Evolutionary conservation across 306 rosid genomes (phyloP), one percentile per base, ranked within the genome.

Genomic region (Pyrus betulifolia): DNA sequence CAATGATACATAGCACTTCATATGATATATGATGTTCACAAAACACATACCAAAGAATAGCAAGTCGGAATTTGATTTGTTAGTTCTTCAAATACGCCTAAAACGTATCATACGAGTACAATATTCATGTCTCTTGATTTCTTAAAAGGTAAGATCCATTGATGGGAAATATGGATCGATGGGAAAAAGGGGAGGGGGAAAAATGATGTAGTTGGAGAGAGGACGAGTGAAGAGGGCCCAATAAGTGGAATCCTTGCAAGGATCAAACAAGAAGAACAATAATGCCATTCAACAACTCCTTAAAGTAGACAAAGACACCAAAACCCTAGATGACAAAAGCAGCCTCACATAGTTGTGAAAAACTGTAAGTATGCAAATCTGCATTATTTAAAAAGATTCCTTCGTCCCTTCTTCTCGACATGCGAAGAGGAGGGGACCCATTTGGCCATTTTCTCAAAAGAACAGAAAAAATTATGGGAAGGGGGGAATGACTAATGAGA

Each of bases 291-390:
- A 84, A 84, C 90, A 83, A 86, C 82, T 74, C 64, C 82, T 51
- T 38, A 76, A 88, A 79, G 83, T 60, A 69, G 92, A 89, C 87
- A 82, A 74, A 44, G 88, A 80, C 87, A 78, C 74, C 85, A 73
- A 87, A 66, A 82, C 83, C 77, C 87, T 66, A 80, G 83, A 83
- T 73, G 89, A 85, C 87, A 85, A 88, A 81, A 82, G 49, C 85
- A 74, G 69, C 85, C 78, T 76, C 87, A 77, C 59, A 82, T 78
- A 82, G 62, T 74, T 81, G 64, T 54, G 21, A 55, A 77, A 69
- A 74, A 62, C 17, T 81, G 59, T 40, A 74, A 58, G 31, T 59
- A 27, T 60, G 76, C 63, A 61, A 11, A 76, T 74, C 64, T 67
- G 69, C 78, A 87, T 82, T 81, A 83, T 80, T 74, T 73, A 75